A percentile compares a stretch with the other conserved stretches of the same genome.
Evolutionary conservation across 257 asterid species (phyloP).

Genomic region (Ligustrum vulgare): DNA sequence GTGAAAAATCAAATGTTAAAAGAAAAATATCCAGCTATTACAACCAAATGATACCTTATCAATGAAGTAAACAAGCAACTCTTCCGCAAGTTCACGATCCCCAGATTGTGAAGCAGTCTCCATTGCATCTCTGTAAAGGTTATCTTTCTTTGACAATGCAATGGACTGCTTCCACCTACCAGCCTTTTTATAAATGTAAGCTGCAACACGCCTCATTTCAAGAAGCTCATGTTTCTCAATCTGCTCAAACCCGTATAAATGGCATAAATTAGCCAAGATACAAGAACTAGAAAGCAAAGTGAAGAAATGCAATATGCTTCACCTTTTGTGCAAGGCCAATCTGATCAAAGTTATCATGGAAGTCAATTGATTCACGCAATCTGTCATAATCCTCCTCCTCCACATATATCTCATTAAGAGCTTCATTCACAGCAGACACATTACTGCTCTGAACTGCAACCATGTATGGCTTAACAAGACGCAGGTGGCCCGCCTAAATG

Average conservation of each 20-base stretch:
- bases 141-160: conserved; percentile 93
- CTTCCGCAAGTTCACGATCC: conserved; percentile 96
- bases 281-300: not conserved
- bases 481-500: conserved; percentile 80
- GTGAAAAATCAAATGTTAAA: conserved; percentile 4
- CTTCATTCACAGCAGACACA: conserved; percentile 90
- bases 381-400: conserved; percentile 97
- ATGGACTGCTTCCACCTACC: conserved; percentile 97
- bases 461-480: conserved; percentile 92
- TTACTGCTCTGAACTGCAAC: conserved; percentile 94
- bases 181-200: conserved; percentile 91
- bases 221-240: conserved; percentile 95
- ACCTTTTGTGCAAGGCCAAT: conserved; percentile 96
- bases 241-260: conserved; percentile 39
- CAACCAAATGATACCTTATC: conserved; percentile 57
- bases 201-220: conserved; percentile 98
- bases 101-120: conserved; percentile 98
- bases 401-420: conserved; percentile 84
- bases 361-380: conserved; percentile 83
- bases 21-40: conserved; percentile 1
- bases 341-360: conserved; percentile 86
- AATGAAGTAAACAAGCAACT: conserved; percentile 85
- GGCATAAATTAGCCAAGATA: conserved; percentile 2
- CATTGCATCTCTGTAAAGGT: conserved; percentile 92
- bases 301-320: conserved; percentile 12